Base-by-base conservation (phyloP, 768 basidiomycete species). In the Strobilomyces echinocephalus region DNA sequence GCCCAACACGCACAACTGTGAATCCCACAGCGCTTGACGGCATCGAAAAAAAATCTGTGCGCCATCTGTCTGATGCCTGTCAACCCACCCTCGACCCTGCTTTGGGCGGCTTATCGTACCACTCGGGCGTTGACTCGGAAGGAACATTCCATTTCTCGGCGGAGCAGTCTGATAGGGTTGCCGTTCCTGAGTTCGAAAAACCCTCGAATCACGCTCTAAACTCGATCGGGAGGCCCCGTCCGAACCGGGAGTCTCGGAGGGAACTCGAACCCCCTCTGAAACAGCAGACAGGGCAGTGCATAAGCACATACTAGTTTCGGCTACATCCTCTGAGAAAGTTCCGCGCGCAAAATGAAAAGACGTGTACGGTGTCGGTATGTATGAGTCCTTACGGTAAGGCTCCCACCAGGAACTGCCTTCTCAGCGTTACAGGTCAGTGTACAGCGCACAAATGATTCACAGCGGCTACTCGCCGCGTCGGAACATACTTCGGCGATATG, bases 111-210 rank as follows among this genome's bases (percentile, higher is more conserved):
- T 30, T 30, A 30, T 36, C 21, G 16, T 28, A 9, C 18, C 16
- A 36, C 33, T 18, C 15, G 44, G 14, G 28, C 11, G 45, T 41
- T 26, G 28, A 33, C 40, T n/a, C 38, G 12, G 21, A 16, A 21
- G n/a, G 20, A 8, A 18, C 35, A 56, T 58, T 59, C 52, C 60
- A 49, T 54, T 54, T 33, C 39, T n/a, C 40, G 20, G 36, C 16
- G 43, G 43, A 16, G 43, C 43, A 18, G 30, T 28, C 42, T 26
- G 24, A 41, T 38, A 24, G 15, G 30, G 16, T 40, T 12, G 33
- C 24, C 31, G 39, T 46, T 18, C 38, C 36, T 46, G 57, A 48
- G 48, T 28, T 15, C 15, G 30, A 30, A n/a, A 21, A 21, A 24
- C 24, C 8, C 40, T 21, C 40, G 40, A 41, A 24, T 24, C 21